Percentiles rank a stretch among this genome's conserved stretches.
phyloP scores from a whole-genome alignment of 2,329 filamentous ascomycete genomes.

The Colletotrichum sp. region DNA sequence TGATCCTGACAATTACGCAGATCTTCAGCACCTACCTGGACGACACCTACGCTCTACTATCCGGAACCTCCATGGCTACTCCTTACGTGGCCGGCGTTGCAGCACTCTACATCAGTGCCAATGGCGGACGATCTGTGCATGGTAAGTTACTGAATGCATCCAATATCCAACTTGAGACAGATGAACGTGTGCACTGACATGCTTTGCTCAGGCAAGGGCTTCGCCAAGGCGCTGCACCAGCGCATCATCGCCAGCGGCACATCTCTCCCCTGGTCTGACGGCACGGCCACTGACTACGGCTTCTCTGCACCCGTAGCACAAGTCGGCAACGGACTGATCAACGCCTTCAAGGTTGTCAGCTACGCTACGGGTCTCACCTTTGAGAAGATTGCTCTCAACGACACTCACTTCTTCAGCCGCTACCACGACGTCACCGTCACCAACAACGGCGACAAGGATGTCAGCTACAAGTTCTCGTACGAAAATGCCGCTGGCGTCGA shows the following conservation, averaged over 20 bases:
- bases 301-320: slow-evolving; percentile 37
- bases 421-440: slow-evolving; percentile 32
- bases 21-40: slow-evolving; percentile 45
- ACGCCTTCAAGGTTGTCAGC: slow-evolving; percentile 45
- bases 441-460: slow-evolving; percentile 36
- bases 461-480: slow-evolving; percentile 34
- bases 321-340: slow-evolving; percentile 45
- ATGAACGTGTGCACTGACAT: not conserved
- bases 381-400: slow-evolving; percentile 47
- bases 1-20: not conserved
- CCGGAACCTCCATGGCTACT: slow-evolving; percentile 54
- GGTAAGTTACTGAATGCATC: slow-evolving; percentile 18
- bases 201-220: slow-evolving; percentile 30
- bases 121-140: slow-evolving; percentile 33
- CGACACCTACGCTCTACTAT: slow-evolving; percentile 39
- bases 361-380: slow-evolving; percentile 40
- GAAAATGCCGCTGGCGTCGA: slow-evolving; percentile 41
- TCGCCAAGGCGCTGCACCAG: slow-evolving; percentile 30
- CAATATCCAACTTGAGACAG: not conserved
- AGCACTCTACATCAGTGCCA: slow-evolving; percentile 36
- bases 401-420: slow-evolving; percentile 42
- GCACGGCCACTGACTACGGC: slow-evolving; percentile 24
- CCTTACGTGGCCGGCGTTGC: slow-evolving; percentile 49
- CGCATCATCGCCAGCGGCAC: slow-evolving; percentile 37
- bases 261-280: slow-evolving; percentile 26